Conservation (phyloP, 495 filamentous ascomycete species). For the Xylaria palmicola region DNA sequence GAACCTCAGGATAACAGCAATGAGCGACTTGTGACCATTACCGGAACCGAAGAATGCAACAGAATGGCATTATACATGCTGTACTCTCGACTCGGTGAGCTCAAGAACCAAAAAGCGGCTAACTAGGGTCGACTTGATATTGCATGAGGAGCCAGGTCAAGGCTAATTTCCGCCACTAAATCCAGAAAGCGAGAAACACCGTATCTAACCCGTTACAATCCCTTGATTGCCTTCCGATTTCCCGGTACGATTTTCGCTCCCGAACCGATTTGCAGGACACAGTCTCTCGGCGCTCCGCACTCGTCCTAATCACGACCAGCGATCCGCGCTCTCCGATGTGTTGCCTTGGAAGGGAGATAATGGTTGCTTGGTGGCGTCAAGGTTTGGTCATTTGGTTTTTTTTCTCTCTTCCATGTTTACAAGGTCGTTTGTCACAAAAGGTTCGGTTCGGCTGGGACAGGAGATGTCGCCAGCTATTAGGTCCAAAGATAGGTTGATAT, state of each 20-base stretch:
- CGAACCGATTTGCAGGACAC: constrained; percentile 4
- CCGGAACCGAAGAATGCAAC: constrained; percentile 96
- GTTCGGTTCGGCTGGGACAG: constrained; percentile 14
- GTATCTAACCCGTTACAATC: constrained; percentile 46
- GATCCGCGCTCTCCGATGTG: constrained; percentile 5
- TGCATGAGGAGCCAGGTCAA: constrained; percentile 11
- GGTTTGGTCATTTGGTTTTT: constrained; percentile 16
- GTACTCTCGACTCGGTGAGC: constrained; percentile 92
- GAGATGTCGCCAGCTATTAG: constrained; percentile 13
- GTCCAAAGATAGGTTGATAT: constrained; percentile 17
- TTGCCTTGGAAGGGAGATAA: constrained; percentile 15
- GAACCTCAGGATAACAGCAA: constrained; percentile 99
- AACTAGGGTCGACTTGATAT: constrained; percentile 21
- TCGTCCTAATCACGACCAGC: constrained; percentile 6
- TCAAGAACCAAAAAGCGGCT: constrained; percentile 20
- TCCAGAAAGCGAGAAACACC: constrained; percentile 81
- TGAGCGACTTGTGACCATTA: constrained; percentile 94
- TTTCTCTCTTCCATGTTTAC: constrained; percentile 10
- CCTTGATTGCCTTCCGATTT: constrained; percentile 14
- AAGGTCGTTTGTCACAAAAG: constrained; percentile 14
- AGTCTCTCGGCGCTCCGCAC: constrained; percentile 2
- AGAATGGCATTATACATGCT: constrained; percentile 99
- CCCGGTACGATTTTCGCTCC: constrained; percentile 8
- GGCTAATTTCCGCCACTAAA: constrained; percentile 11
- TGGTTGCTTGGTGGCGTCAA: constrained; percentile 18